Conservation (phyloP, 768 basidiomycete species). For the Obba rivulosa region DNA sequence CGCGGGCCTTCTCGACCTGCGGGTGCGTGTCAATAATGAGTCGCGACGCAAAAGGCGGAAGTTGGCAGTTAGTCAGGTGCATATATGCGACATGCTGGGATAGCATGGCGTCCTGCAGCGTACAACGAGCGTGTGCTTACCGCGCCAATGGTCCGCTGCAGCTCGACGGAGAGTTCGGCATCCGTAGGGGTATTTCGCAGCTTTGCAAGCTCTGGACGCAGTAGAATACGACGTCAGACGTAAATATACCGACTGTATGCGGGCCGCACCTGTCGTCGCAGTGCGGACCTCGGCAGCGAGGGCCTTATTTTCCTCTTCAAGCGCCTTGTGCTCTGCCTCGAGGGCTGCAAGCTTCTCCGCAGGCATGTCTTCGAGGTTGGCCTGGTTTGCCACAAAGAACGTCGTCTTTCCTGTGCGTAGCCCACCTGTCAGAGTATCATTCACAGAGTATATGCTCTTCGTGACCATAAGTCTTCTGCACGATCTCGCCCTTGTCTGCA, state of each 20-base stretch:
- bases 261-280: slow-evolving; percentile 36
- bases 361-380: slow-evolving; percentile 59
- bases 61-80: no score
- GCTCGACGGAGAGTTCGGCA: slow-evolving; percentile 50
- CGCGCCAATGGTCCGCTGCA: slow-evolving; percentile 43
- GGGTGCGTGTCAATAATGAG: no score
- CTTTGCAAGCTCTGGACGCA: slow-evolving; percentile 53
- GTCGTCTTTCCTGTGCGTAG: slow-evolving; percentile 64
- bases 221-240: slow-evolving; percentile 9
- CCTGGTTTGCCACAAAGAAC: slow-evolving; percentile 84
- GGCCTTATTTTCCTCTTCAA: slow-evolving; percentile 56
- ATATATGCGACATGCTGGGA: slow-evolving; percentile 1
- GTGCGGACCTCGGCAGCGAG: slow-evolving; percentile 47
- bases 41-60: no score
- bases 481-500: slow-evolving; percentile 80
- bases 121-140: slow-evolving; percentile 34
- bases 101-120: slow-evolving; percentile 1
- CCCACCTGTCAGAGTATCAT: neutral
- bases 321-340: slow-evolving; percentile 49
- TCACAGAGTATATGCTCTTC: slow-evolving; percentile 7
- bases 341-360: slow-evolving; percentile 55
- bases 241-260: neutral
- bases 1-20: slow-evolving; percentile 45
- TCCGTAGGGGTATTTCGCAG: slow-evolving; percentile 67
- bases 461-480: slow-evolving; percentile 79